These are phyloP conservation scores for Brettanomyces anomalus DNA, from an alignment of 805 yeast genomes.

Conservation along the genomic window DNA sequence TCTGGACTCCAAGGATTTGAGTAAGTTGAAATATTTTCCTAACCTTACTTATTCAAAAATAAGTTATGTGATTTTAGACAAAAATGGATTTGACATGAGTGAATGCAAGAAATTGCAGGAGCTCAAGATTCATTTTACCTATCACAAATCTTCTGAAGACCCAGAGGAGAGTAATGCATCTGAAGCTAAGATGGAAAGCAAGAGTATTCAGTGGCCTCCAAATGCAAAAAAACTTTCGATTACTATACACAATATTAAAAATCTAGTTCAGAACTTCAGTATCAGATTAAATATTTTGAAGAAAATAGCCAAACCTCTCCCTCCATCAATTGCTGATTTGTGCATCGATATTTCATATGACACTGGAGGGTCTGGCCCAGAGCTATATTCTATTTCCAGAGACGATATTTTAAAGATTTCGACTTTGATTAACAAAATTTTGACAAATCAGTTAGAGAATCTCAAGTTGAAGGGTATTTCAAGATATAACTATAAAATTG, in stretches of 20 bases:
- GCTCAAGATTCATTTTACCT: conserved; percentile 23
- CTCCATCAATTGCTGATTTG: conserved; percentile 19
- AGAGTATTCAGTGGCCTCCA: conserved; percentile 19
- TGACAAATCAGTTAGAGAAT: conserved; percentile 19
- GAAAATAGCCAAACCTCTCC: conserved; percentile 21
- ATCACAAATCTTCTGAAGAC: conserved; percentile 11
- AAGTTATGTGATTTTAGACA: conserved; percentile 20
- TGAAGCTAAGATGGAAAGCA: not conserved
- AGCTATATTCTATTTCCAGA: conserved; percentile 18
- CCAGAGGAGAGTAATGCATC: conserved; percentile 1
- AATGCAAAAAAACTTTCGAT: conserved; percentile 20
- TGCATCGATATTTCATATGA: conserved; percentile 24
- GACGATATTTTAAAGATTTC: conserved; percentile 23
- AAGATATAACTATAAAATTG: conserved; percentile 22
- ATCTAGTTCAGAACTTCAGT: conserved; percentile 19
- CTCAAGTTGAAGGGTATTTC: conserved; percentile 24
- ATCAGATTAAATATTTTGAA: conserved; percentile 19
- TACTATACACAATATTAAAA: conserved; percentile 23
- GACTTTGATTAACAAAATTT: conserved; percentile 16
- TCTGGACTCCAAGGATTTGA: conserved; percentile 19
- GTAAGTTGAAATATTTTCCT: conserved; percentile 19
- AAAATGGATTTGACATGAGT: conserved; percentile 21
- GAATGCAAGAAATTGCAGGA: conserved; percentile 20
- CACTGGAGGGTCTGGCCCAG: conserved; percentile 24
- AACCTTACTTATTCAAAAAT: conserved; percentile 22